A percentile compares a stretch with the other conserved stretches of the same genome.
These are phyloP conservation scores for Casaregolazyma suthepensis DNA, from an alignment of 1,139 yeast genomes.

Conservation along the genomic window DNA sequence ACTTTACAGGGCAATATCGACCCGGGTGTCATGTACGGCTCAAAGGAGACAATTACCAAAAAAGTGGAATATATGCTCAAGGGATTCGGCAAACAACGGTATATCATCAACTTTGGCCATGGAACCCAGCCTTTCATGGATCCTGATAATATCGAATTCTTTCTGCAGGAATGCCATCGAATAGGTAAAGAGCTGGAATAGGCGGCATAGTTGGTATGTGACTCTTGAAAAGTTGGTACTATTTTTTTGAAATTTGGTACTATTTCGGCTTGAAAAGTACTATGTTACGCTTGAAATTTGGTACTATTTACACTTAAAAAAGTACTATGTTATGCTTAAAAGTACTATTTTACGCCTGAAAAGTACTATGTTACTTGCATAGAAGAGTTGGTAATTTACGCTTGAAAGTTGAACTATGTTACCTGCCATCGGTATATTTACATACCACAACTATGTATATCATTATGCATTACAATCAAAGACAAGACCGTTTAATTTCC, in stretches of 20 bases:
- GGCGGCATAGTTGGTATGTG: too few species aligned
- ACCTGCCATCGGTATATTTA: too few species aligned
- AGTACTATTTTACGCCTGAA: too few species aligned
- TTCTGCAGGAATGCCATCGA: slow-evolving; percentile 82
- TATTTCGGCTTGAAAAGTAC: too few species aligned
- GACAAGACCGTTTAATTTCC: neutral
- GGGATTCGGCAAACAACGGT: slow-evolving; percentile 85
- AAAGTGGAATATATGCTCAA: slow-evolving; percentile 83
- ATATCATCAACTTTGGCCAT: slow-evolving; percentile 92
- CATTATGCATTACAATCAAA: neutral
- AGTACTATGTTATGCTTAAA: too few species aligned
- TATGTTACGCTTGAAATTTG: too few species aligned
- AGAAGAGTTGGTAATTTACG: too few species aligned
- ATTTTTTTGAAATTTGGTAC: too few species aligned
- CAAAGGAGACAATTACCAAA: slow-evolving; percentile 67
- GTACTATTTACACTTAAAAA: too few species aligned
- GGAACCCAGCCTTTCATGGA: slow-evolving; percentile 98
- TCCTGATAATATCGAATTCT: slow-evolving; percentile 79
- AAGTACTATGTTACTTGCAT: too few species aligned
- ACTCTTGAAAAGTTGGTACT: neutral
- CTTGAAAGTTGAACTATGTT: too few species aligned
- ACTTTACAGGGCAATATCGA: slow-evolving; percentile 92
- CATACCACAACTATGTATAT: neutral
- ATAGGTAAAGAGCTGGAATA: slow-evolving; percentile 40
- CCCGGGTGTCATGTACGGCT: slow-evolving; percentile 91